Percentiles rank a stretch among this genome's conserved stretches.
Evolutionary conservation across 1,284 basidiomycete species (phyloP).

Genomic region (Rhizoctonia solani): DNA sequence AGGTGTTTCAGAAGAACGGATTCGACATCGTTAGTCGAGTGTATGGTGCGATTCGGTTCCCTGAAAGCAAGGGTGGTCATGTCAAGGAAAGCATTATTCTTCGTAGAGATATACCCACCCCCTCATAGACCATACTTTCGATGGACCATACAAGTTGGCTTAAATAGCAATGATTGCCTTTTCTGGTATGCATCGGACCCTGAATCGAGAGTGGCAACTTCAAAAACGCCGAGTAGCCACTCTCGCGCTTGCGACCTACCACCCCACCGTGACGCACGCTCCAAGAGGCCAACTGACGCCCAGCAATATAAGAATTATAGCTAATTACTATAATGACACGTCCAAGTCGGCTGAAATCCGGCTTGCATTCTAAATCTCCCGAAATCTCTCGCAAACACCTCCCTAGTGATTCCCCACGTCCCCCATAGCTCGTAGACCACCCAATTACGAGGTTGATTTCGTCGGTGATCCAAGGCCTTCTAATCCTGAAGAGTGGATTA

Average conservation of each 20-base stretch:
- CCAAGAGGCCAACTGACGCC: too few species aligned
- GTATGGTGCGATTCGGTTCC: neutral
- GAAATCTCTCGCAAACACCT: neutral
- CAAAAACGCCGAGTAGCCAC: too few species aligned
- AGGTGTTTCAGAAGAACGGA: conserved; percentile 67
- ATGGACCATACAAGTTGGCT: too few species aligned
- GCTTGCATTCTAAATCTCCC: neutral
- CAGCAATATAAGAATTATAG: neutral
- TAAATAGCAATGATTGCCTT: too few species aligned
- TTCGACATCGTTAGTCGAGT: conserved; percentile 49
- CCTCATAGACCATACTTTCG: too few species aligned
- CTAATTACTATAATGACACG: neutral
- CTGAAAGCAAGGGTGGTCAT: conserved; percentile 19
- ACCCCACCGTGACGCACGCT: too few species aligned
- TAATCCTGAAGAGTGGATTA: conserved; percentile 57
- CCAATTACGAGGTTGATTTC: neutral
- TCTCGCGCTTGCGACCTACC: too few species aligned
- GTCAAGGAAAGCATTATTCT: too few species aligned
- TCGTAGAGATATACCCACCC: too few species aligned
- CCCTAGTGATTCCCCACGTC: neutral
- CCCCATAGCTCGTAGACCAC: neutral
- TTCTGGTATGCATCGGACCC: too few species aligned
- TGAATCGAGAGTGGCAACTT: too few species aligned
- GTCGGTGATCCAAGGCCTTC: conserved; percentile 37
- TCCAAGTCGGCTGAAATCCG: neutral